Percentiles rank a stretch among this genome's conserved stretches.
Evolutionary conservation across 1,284 basidiomycete genomes (phyloP).

Genomic region (Ceratobasidium sp.): DNA sequence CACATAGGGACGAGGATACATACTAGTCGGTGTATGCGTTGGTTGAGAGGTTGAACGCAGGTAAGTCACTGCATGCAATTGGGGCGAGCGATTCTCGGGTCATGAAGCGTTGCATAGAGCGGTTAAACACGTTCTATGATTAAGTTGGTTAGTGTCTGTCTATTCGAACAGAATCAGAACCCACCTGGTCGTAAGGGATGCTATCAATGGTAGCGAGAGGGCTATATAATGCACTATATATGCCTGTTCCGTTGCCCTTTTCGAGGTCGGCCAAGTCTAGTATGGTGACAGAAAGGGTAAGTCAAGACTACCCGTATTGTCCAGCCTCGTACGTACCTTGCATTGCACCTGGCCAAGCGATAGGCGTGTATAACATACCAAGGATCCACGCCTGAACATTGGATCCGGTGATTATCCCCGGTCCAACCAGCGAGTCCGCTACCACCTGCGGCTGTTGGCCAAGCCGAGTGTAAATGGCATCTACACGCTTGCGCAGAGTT

Average conservation of each 20-base stretch:
- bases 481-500: slow-evolving; percentile 30
- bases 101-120: slow-evolving; percentile 27
- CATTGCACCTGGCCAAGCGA: not conserved
- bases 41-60: slow-evolving; percentile 14
- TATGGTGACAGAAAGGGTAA: slow-evolving; percentile 13
- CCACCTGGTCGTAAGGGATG: slow-evolving; percentile 21
- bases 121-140: slow-evolving; percentile 25
- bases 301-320: not conserved
- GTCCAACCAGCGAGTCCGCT: slow-evolving; percentile 41
- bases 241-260: not conserved
- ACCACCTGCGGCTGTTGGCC: slow-evolving; percentile 43
- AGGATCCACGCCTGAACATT: slow-evolving; percentile 46
- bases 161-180: not conserved
- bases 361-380: slow-evolving; percentile 43
- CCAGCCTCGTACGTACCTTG: not conserved
- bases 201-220: not conserved
- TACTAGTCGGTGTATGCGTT: slow-evolving; percentile 32
- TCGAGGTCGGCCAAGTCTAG: not conserved
- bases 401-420: slow-evolving; percentile 46
- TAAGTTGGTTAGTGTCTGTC: not conserved
- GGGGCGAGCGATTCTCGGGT: slow-evolving; percentile 24
- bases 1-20: not conserved
- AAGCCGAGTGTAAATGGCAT: slow-evolving; percentile 40
- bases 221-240: slow-evolving; percentile 1
- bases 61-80: slow-evolving; percentile 27